phyloP scores from a whole-genome alignment of 2,329 filamentous ascomycete genomes.

The Calonectria naviculata region DNA sequence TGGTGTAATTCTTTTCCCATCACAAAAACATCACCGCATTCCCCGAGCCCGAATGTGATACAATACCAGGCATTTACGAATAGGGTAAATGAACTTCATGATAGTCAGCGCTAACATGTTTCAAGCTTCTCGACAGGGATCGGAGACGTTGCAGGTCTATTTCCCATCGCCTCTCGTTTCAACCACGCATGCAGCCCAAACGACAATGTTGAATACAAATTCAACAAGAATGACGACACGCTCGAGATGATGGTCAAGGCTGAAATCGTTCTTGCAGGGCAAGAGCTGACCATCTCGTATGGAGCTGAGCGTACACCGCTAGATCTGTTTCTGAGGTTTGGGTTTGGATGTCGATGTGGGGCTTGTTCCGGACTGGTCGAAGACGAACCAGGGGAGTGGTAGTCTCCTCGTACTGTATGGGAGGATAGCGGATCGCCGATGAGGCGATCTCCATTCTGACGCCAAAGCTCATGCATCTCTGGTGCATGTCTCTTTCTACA shows the following conservation, averaged over 20 bases:
- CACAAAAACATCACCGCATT: background rate
- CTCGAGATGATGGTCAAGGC: constrained; percentile 55
- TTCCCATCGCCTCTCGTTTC: constrained; percentile 64
- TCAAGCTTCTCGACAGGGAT: constrained; percentile 42
- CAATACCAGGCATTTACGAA: too few relatives aligned
- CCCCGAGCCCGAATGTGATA: background rate
- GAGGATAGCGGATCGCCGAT: background rate
- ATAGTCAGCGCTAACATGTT: background rate
- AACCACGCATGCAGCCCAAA: constrained; percentile 65
- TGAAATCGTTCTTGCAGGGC: constrained; percentile 50
- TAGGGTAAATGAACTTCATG: background rate
- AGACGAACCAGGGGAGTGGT: constrained; percentile 31
- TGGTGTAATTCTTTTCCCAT: background rate
- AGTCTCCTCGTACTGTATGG: background rate
- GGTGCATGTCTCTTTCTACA: too few relatives aligned
- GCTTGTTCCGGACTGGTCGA: constrained; percentile 49
- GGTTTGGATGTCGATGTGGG: constrained; percentile 65
- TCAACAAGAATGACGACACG: constrained; percentile 44
- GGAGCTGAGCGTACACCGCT: constrained; percentile 46
- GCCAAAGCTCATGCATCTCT: background rate
- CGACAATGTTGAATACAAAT: constrained; percentile 57
- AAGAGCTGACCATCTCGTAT: constrained; percentile 66
- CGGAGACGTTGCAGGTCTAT: constrained; percentile 51
- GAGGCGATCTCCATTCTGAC: background rate
- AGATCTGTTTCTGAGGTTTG: constrained; percentile 57